Evolutionary conservation across 306 rosid genomes (phyloP).

Genomic region (Gynostemma pentaphyllum): DNA sequence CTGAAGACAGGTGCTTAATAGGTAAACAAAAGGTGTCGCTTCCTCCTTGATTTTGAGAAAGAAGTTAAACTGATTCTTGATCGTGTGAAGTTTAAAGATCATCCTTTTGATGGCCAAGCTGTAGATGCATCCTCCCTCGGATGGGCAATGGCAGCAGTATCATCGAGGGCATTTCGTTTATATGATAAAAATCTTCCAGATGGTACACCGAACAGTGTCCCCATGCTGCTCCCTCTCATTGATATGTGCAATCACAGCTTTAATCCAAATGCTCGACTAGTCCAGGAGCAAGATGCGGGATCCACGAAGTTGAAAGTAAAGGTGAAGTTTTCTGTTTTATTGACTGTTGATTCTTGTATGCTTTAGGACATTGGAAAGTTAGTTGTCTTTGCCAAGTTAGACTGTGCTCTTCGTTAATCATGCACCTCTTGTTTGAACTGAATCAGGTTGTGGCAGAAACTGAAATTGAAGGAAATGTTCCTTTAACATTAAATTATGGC

Average conservation of each 20-base stretch:
- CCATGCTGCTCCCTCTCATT: conserved; percentile 95
- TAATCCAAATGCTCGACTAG: conserved; percentile 58
- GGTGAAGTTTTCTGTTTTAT: conserved; percentile 23
- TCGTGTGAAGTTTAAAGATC: conserved; percentile 38
- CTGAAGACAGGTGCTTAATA: conserved; percentile 21
- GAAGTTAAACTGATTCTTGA: conserved; percentile 42
- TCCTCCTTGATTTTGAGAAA: conserved; percentile 84
- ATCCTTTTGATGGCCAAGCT: conserved; percentile 73
- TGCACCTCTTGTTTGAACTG: background rate
- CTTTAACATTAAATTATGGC: conserved; percentile 70
- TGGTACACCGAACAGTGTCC: conserved; percentile 32
- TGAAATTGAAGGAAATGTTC: conserved; percentile 42
- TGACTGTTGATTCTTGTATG: background rate
- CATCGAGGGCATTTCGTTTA: conserved; percentile 78
- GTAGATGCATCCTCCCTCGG: conserved; percentile 90
- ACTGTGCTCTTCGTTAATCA: conserved; percentile 9
- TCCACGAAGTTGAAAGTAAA: conserved; percentile 48
- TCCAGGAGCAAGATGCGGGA: conserved; percentile 58
- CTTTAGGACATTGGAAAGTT: background rate
- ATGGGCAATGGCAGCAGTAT: conserved; percentile 98
- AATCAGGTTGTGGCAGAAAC: conserved; percentile 84
- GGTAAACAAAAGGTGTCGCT: conserved; percentile 94
- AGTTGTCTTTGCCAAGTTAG: conserved; percentile 6
- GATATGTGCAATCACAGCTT: conserved; percentile 99
- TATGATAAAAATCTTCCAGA: conserved; percentile 45